These are phyloP conservation scores for Penicillium sp. DNA, from an alignment of 2,329 filamentous ascomycete species.

Conservation along the genomic window DNA sequence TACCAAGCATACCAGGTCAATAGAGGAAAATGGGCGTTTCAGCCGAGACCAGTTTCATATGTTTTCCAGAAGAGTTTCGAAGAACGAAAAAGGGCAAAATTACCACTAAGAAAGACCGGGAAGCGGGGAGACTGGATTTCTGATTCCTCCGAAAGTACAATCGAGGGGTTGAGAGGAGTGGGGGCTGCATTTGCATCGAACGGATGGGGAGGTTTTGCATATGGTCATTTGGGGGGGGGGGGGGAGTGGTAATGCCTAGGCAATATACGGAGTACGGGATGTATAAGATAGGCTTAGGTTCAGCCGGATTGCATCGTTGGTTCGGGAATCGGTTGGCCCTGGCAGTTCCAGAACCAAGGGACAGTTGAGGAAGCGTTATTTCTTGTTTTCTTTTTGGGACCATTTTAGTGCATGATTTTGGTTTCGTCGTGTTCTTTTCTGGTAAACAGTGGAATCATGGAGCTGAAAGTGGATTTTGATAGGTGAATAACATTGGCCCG, in stretches of 20 bases:
- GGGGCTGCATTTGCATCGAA: conserved; percentile 6
- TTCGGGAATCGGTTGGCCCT: conserved; percentile 22
- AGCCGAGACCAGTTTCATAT: conserved; percentile 21
- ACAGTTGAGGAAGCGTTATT: conserved; percentile 21
- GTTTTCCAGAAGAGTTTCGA: conserved; percentile 25
- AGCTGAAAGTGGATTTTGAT: conserved; percentile 2
- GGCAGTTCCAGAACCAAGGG: conserved; percentile 27
- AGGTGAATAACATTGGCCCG: conserved; percentile 7
- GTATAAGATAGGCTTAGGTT: conserved; percentile 8
- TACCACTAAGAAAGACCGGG: conserved; percentile 16
- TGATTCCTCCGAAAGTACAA: conserved; percentile 13
- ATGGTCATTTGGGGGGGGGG: neutral
- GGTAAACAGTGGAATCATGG: conserved; percentile 17
- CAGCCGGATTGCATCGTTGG: neutral
- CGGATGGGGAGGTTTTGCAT: conserved; percentile 3
- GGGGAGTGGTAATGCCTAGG: neutral
- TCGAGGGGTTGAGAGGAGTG: conserved; percentile 13
- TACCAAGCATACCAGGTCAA: conserved; percentile 7
- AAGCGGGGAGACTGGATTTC: conserved; percentile 14
- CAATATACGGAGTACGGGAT: neutral
- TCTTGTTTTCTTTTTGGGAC: conserved; percentile 5
- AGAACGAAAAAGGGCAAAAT: conserved; percentile 17
- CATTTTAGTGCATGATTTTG: conserved; percentile 5
- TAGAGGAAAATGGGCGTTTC: conserved; percentile 1
- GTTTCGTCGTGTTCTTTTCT: conserved; percentile 5